Evolutionary conservation across 192 early-diverging fungal genomes (phyloP), one percentile per base, ranked within the genome.

Genomic region (Backusella luteola): DNA sequence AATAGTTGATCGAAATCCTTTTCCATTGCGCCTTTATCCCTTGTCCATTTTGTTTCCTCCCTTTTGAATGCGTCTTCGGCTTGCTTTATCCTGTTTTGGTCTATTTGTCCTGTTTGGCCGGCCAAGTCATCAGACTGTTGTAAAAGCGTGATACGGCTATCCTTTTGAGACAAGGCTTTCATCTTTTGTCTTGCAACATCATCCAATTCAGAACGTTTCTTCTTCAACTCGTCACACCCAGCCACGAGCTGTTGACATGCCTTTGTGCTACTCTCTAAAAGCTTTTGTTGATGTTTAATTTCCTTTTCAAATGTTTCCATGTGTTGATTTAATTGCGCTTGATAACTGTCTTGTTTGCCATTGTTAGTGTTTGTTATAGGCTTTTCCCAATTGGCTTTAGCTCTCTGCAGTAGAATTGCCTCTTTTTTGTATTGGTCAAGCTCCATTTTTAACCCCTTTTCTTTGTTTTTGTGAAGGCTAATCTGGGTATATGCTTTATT

Each of bases 1-100:
- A 83, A 49, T 12, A 85, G 77, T 6, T 79, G 81, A 67, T 86
- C 85, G 12, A 84, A 79, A 35, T 84, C 79, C 14, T 72, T 66
- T 75, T 81, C 75, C 63, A 84, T 75, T 46, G 71, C 67, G 4
- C 59, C 32, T 23, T 42, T 74, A 42, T 79, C 73, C 26, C 39
- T 52, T 49, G 66, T 71, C 78, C 78, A 79, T 41, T 34, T 67
- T 26, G 35, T 39, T 70, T 79, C 78, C 19, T 26, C 23, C 0
- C 12, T 26, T 63, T 29, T 26, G 12, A 75, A 52, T 14, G 19
- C 41, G 5, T n/a, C 34, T 67, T 70, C 34, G 21, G 67, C 34
- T 23, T 42, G 56, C 12, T 63, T 63, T 63, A 63, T 63, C 12
- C 23, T 63, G 3, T 63, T 63, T 63, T 23, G 56, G 56, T 63